Evolutionary conservation across 1,139 yeast species (phyloP).

Genomic region (Geotrichum macrosporum): DNA sequence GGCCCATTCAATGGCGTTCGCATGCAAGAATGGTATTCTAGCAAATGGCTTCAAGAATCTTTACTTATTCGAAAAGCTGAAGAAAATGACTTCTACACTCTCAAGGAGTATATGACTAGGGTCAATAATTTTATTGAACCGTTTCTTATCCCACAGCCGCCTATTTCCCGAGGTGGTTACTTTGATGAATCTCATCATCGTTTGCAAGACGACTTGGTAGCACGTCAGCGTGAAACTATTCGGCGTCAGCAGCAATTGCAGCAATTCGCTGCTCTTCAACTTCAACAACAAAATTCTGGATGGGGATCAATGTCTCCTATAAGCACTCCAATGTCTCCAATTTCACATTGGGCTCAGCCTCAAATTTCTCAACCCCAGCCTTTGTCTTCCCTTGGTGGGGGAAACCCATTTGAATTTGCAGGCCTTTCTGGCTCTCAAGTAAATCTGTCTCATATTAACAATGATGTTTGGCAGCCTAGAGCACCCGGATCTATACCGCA

Average conservation of each 20-base stretch:
- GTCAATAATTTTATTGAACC: slow-evolving; percentile 56
- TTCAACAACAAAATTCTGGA: slow-evolving; percentile 18
- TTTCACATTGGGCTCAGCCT: slow-evolving; percentile 27
- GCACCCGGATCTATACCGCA: slow-evolving; percentile 23
- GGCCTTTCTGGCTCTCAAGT: slow-evolving; percentile 21
- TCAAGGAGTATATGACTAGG: slow-evolving; percentile 34
- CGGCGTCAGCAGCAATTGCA: slow-evolving; percentile 27
- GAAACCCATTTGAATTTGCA: slow-evolving; percentile 16
- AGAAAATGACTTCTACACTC: slow-evolving; percentile 35
- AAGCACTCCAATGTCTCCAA: slow-evolving; percentile 24
- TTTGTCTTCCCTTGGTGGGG: slow-evolving; percentile 9
- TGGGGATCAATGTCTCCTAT: slow-evolving; percentile 24
- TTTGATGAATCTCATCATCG: slow-evolving; percentile 23
- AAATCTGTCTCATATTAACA: slow-evolving; percentile 17
- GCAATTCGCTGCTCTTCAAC: slow-evolving; percentile 24
- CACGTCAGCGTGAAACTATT: slow-evolving; percentile 24
- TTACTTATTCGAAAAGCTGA: slow-evolving; percentile 52
- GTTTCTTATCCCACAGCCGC: slow-evolving; percentile 54
- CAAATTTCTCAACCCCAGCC: slow-evolving; percentile 18
- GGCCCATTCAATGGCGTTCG: slow-evolving; percentile 73
- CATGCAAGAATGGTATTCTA: slow-evolving; percentile 77
- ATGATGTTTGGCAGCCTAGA: slow-evolving; percentile 22
- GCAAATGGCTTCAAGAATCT: slow-evolving; percentile 56
- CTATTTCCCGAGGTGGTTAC: slow-evolving; percentile 13
- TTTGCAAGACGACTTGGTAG: slow-evolving; percentile 22